Conservation (phyloP, 2,329 filamentous ascomycete genomes). For the Cadophora luteo-olivacea region DNA sequence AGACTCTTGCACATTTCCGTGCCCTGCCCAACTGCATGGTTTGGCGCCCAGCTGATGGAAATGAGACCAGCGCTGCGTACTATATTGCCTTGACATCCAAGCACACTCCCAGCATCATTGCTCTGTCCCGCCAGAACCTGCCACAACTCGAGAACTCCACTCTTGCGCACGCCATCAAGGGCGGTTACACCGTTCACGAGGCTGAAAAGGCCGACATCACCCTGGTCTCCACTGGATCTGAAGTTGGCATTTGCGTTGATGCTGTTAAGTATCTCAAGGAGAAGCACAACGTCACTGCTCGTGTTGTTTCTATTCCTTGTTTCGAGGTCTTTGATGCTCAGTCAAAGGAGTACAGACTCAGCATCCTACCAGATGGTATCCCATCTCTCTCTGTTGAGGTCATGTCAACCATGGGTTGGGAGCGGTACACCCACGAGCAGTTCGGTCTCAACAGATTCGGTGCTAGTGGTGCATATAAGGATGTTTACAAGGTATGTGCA, state of each 20-base stretch:
- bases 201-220: constrained; percentile 84
- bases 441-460: constrained; percentile 99
- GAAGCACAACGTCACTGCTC: constrained; percentile 84
- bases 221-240: constrained; percentile 92
- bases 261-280: constrained; percentile 90
- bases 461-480: constrained; percentile 95
- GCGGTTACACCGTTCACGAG: constrained; percentile 91
- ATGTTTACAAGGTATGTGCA: constrained; percentile 84
- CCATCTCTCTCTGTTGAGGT: constrained; percentile 93
- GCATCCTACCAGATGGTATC: constrained; percentile 91
- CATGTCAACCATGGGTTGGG: constrained; percentile 97
- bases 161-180: constrained; percentile 89
- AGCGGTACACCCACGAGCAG: constrained; percentile 99
- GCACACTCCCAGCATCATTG: constrained; percentile 90
- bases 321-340: constrained; percentile 96
- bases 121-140: constrained; percentile 96
- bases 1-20: constrained; percentile 98
- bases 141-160: constrained; percentile 95
- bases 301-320: constrained; percentile 95
- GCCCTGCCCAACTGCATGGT: constrained; percentile 99
- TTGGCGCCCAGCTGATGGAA: constrained; percentile 97
- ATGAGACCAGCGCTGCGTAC: constrained; percentile 98
- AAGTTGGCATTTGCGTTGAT: constrained; percentile 93
- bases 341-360: constrained; percentile 92
- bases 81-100: constrained; percentile 92